These are phyloP conservation scores for Salix koriyanagi DNA, from an alignment of 345 rosid genomes.

Conservation along the genomic window DNA sequence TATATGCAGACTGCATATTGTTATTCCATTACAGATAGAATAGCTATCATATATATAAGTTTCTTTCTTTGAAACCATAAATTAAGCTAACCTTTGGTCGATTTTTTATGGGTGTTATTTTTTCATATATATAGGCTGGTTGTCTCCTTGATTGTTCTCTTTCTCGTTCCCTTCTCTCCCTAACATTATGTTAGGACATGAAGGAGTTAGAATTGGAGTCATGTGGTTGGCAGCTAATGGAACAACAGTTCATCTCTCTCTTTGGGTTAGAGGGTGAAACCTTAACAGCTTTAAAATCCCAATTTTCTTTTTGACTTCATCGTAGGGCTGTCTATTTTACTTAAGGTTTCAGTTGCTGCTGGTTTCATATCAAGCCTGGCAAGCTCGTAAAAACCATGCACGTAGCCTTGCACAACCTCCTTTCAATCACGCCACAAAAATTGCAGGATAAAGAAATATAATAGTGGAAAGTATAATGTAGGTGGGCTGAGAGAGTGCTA, in stretches of 20 bases:
- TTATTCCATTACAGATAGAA: conserved; percentile 11
- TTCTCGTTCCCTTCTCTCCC: conserved; percentile 68
- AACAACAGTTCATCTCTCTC: neutral
- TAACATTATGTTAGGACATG: conserved; percentile 34
- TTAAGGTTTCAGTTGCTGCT: conserved; percentile 13
- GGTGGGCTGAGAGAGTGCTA: no score
- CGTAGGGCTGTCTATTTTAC: conserved; percentile 2
- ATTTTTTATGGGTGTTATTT: conserved; percentile 14
- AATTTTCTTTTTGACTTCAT: conserved; percentile 17
- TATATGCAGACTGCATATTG: conserved; percentile 27
- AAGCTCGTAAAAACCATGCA: neutral
- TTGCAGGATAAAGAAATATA: neutral
- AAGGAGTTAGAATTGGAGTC: conserved; percentile 37
- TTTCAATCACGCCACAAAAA: no score
- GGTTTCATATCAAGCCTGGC: neutral
- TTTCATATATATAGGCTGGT: conserved; percentile 29
- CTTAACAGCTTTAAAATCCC: conserved; percentile 39
- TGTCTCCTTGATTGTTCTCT: conserved; percentile 74
- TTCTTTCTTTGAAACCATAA: conserved; percentile 46
- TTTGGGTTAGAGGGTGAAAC: conserved; percentile 10
- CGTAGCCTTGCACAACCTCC: neutral
- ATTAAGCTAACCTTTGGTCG: conserved; percentile 32
- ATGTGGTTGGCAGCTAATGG: conserved; percentile 30
- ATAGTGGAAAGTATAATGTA: neutral
- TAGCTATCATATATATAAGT: neutral